These are phyloP conservation scores for Phytophthora sansomeana DNA, from an alignment of 352 stramenopile species.

Conservation along the genomic window DNA sequence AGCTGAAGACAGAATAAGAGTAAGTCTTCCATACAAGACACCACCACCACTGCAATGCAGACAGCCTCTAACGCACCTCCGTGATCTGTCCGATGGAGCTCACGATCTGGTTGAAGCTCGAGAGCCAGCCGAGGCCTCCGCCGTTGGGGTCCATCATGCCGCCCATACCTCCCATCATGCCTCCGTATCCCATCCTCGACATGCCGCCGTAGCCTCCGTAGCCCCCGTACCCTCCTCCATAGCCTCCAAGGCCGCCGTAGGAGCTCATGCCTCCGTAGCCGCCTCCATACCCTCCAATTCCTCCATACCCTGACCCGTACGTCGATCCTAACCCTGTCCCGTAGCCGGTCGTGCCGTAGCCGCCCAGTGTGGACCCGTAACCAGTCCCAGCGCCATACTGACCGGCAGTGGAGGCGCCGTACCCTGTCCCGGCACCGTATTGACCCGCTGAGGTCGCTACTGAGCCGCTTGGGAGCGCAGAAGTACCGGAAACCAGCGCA, in stretches of 20 bases:
- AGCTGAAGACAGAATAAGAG: conserved; percentile 36
- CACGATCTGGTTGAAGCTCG: conserved; percentile 75
- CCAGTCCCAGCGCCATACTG: conserved; percentile 28
- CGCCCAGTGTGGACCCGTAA: conserved; percentile 34
- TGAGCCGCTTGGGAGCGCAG: conserved; percentile 13
- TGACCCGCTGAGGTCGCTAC: conserved; percentile 1
- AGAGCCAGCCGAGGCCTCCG: conserved; percentile 60
- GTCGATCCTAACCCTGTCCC: conserved; percentile 30
- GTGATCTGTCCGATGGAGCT: conserved; percentile 80
- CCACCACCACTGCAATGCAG: too few relatives aligned
- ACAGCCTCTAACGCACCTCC: conserved; percentile 36
- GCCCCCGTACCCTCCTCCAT: conserved; percentile 42
- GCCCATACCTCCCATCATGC: conserved; percentile 37
- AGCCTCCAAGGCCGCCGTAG: conserved; percentile 48
- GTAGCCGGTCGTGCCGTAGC: conserved; percentile 35
- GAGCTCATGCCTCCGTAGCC: conserved; percentile 43
- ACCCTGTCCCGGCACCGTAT: conserved; percentile 27
- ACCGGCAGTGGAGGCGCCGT: conserved; percentile 18
- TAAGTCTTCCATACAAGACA: not conserved
- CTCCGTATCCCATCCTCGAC: conserved; percentile 38
- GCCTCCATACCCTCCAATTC: conserved; percentile 40
- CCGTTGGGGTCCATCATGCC: conserved; percentile 65
- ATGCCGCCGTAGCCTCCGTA: conserved; percentile 49
- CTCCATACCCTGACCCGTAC: conserved; percentile 42
- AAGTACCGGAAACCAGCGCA: conserved; percentile 8